Conservation (phyloP, 2,329 filamentous ascomycete species). For the Aphanoascus verrucosus region DNA sequence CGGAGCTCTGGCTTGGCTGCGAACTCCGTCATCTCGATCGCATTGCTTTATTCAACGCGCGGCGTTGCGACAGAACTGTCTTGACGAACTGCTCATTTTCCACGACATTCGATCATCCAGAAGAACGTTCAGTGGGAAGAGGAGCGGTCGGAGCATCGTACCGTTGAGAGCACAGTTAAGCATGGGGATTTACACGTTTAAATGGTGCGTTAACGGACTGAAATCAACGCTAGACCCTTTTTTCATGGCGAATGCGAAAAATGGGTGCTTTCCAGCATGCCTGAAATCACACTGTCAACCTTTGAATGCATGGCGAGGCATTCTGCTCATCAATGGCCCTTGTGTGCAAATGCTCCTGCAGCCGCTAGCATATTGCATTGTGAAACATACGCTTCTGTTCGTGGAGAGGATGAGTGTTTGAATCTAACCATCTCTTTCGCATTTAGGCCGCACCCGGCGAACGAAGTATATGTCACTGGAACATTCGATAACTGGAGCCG, state of each 20-base stretch:
- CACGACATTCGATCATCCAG: not conserved
- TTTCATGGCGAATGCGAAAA: not conserved
- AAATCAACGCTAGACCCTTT: not conserved
- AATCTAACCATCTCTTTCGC: constrained; percentile 1
- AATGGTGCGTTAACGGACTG: constrained; percentile 11
- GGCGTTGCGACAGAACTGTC: not conserved
- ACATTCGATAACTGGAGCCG: constrained; percentile 93
- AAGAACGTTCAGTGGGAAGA: not conserved
- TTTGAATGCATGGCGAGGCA: not conserved
- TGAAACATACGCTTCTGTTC: not conserved
- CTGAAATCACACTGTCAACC: not conserved
- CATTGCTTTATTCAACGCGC: too few species aligned
- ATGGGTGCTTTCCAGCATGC: not conserved
- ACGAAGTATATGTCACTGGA: constrained; percentile 87
- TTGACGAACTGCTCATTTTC: not conserved
- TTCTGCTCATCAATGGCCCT: not conserved
- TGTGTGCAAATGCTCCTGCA: not conserved
- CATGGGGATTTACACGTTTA: constrained; percentile 13
- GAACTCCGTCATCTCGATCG: too few species aligned
- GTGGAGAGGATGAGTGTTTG: not conserved
- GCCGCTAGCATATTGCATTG: constrained; percentile 9
- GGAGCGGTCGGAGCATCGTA: not conserved
- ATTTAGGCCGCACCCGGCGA: constrained; percentile 67
- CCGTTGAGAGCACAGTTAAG: not conserved
- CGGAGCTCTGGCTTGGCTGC: too few species aligned